These are phyloP conservation scores for Colletotrichum chrysophilum DNA, from an alignment of 2,329 filamentous ascomycete genomes.

Conservation along the genomic window DNA sequence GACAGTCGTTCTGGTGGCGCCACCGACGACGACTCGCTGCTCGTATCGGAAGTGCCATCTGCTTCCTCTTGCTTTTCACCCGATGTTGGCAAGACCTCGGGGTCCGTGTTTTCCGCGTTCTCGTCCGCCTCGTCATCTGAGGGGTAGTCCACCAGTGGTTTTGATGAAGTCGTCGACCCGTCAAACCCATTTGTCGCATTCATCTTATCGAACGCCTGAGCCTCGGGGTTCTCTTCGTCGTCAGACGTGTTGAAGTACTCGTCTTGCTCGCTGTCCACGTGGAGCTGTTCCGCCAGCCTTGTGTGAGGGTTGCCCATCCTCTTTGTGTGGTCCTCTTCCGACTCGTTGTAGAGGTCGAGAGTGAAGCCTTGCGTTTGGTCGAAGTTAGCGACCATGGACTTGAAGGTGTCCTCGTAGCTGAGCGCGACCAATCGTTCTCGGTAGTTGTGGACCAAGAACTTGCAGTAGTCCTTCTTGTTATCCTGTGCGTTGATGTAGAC, in stretches of 20 bases:
- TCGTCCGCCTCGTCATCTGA: constrained; percentile 81
- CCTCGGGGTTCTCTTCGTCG: constrained; percentile 47
- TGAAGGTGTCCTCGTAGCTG: constrained; percentile 86
- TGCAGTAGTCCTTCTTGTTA: constrained; percentile 79
- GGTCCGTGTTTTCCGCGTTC: constrained; percentile 66
- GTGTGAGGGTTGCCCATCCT: constrained; percentile 45
- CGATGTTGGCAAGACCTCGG: constrained; percentile 44
- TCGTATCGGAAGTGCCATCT: constrained; percentile 17
- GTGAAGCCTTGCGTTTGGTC: constrained; percentile 78
- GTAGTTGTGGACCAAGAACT: constrained; percentile 84
- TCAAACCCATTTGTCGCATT: constrained; percentile 61
- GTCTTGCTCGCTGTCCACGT: constrained; percentile 82
- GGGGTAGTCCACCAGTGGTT: constrained; percentile 87
- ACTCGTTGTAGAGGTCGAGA: constrained; percentile 75
- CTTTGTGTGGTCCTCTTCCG: constrained; percentile 62
- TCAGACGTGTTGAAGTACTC: constrained; percentile 94
- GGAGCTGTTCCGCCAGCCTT: constrained; percentile 75
- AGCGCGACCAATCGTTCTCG: constrained; percentile 78
- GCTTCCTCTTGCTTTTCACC: constrained; percentile 22
- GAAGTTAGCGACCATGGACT: constrained; percentile 75
- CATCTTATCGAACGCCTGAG: constrained; percentile 34
- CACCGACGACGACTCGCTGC: constrained; percentile 30
- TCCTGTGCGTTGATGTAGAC: constrained; percentile 82
- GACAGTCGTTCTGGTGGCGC: constrained; percentile 78
- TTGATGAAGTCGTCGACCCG: constrained; percentile 60